Evolutionary conservation across 306 rosid genomes (phyloP).

Genomic region (Quercus parvula): DNA sequence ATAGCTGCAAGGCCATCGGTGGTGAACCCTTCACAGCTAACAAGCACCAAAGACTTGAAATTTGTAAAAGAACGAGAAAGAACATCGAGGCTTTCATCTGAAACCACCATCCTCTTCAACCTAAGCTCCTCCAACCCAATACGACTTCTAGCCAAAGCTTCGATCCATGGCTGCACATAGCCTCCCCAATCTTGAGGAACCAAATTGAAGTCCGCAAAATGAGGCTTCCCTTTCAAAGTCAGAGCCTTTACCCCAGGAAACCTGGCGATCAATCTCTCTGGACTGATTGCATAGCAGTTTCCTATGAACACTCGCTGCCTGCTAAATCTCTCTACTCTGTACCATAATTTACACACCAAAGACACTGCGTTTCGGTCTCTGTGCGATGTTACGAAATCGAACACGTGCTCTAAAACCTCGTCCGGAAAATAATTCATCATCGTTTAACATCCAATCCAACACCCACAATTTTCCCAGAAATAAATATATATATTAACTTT

Average conservation of each 20-base stretch:
- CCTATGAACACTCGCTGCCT: conserved; percentile 75
- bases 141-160: conserved; percentile 45
- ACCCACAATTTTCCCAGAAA: conserved; percentile 30
- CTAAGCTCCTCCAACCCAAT: conserved; percentile 77
- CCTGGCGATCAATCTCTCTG: conserved; percentile 67
- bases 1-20: conserved; percentile 87
- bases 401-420: conserved; percentile 84
- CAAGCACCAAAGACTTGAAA: conserved; percentile 79
- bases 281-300: conserved; percentile 79
- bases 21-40: conserved; percentile 91
- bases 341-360: conserved; percentile 87
- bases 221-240: conserved; percentile 91
- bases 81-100: conserved; percentile 79
- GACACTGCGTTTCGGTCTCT: conserved; percentile 79
- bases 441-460: conserved; percentile 18
- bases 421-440: conserved; percentile 91
- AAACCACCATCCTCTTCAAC: conserved; percentile 85
- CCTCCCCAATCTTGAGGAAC: conserved; percentile 93
- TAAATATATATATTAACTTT: background rate
- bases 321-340: conserved; percentile 64
- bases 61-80: conserved; percentile 71
- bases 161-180: conserved; percentile 74
- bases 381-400: conserved; percentile 67
- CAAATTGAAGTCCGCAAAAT: conserved; percentile 93
- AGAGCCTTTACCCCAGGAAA: conserved; percentile 66